Base-by-base conservation (phyloP, 192 early-diverging fungal species). In the Podochytrium sp. region DNA sequence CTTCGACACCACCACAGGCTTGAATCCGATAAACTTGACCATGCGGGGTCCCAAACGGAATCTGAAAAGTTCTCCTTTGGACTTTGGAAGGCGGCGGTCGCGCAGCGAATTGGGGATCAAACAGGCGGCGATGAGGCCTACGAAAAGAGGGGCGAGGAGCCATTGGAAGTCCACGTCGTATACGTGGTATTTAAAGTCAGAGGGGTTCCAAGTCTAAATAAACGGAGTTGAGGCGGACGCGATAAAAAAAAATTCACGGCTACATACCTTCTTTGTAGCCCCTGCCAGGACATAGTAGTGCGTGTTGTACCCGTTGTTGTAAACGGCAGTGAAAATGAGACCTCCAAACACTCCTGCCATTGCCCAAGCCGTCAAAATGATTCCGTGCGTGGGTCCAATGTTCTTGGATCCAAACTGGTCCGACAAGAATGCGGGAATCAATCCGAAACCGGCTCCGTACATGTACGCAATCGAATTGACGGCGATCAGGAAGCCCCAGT, bases 351-450 rank as follows among this genome's bases (percentile, higher is more conserved):
- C 88, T n/a, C 88, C 89, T 2, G 84, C 91, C 34, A 88, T 80
- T 6, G 92, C 90, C 91, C 92, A 93, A 2, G 90, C 90, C 0
- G 90, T 91, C 33, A 93, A 83, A 34, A 92, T 91, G 33, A 93
- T 80, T 7, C 92, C 92, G 66, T 93, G 91, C 37, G 89, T 87
- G 0, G 88, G 84, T 0, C 89, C 86, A 75, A 91, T 88, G 79
- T 93, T 93, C 30, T 88, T 81, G n/a, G 87, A 84, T n/a, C 90
- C 90, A 77, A 93, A 93, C 87, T 91, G 89, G 68, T 93, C 92
- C 14, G 90, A 85, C 35, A 93, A 73, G 73, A 90, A 91, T 5
- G 91, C 90, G 0, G 91, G 90, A 65, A 93, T 91, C 69, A 90
- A 84, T 30, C 91, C 90, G 40, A 93, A 91, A 7, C 92, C 92